A percentile compares a stretch with the other conserved stretches of the same genome.
phyloP scores from a whole-genome alignment of 2,329 filamentous ascomycete genomes.

The Onygenales sp. region DNA sequence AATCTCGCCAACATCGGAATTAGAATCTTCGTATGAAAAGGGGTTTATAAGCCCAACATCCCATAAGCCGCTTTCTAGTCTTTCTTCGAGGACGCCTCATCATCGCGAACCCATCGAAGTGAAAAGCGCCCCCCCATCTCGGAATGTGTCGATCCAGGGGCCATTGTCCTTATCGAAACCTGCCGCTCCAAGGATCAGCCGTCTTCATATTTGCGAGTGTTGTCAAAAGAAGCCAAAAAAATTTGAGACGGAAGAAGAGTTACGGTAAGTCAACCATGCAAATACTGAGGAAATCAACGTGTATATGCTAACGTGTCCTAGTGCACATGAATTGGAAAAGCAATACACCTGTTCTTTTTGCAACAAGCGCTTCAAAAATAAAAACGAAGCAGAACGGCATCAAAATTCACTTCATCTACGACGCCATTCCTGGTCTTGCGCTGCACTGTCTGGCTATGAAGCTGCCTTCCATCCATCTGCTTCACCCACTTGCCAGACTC shows the following conservation, averaged over 20 bases:
- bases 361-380: constrained; percentile 95
- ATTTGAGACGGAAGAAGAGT: constrained; percentile 73
- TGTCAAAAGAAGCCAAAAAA: constrained; percentile 97
- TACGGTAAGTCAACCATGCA: constrained; percentile 55
- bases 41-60: constrained; percentile 40
- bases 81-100: constrained; percentile 27
- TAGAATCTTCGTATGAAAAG: constrained; percentile 44
- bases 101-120: constrained; percentile 29
- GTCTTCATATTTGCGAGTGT: constrained; percentile 73
- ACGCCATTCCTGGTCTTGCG: constrained; percentile 94
- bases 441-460: constrained; percentile 64
- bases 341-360: constrained; percentile 92
- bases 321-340: constrained; percentile 85
- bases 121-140: constrained; percentile 27
- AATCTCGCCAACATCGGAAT: constrained; percentile 49
- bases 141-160: constrained; percentile 39
- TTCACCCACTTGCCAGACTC: constrained; percentile 26
- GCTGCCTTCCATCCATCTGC: constrained; percentile 81
- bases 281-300: not conserved
- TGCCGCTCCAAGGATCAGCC: constrained; percentile 40
- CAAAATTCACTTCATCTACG: constrained; percentile 91
- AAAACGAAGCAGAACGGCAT: constrained; percentile 93
- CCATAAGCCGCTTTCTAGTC: constrained; percentile 32
- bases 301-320: constrained; percentile 27
- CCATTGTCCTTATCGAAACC: constrained; percentile 24